Percentiles rank a stretch among this genome's conserved stretches.
phyloP scores from a whole-genome alignment of 2,329 filamentous ascomycete species.

The Escovopsis sp. region DNA sequence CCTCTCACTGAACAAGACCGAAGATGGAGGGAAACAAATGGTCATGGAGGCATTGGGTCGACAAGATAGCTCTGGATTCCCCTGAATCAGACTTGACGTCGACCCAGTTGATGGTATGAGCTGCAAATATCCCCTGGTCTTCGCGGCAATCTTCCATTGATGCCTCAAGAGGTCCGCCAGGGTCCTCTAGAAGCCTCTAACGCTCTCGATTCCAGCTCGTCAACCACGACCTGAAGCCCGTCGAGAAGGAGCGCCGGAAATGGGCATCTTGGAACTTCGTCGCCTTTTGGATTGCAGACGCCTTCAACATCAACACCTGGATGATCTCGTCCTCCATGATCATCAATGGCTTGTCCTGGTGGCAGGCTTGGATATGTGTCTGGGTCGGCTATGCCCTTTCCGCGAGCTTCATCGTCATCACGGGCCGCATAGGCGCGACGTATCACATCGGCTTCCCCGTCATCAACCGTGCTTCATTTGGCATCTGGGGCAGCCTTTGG shows the following conservation, averaged over 20 bases:
- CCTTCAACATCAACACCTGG: constrained; percentile 85
- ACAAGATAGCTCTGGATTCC: constrained; percentile 53
- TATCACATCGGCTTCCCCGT: constrained; percentile 90
- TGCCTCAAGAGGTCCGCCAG: not conserved
- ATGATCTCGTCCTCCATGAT: constrained; percentile 85
- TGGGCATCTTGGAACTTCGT: constrained; percentile 86
- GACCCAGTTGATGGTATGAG: constrained; percentile 59
- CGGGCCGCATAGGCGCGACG: constrained; percentile 68
- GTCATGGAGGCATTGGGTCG: constrained; percentile 27
- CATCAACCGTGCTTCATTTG: constrained; percentile 62
- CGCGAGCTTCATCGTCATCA: constrained; percentile 59
- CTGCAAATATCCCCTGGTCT: not conserved
- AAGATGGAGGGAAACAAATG: constrained; percentile 13
- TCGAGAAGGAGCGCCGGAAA: constrained; percentile 65
- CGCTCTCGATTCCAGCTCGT: constrained; percentile 38
- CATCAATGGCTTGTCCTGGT: constrained; percentile 66
- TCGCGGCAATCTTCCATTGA: not conserved
- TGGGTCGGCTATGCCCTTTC: constrained; percentile 76
- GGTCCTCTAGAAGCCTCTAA: constrained; percentile 1
- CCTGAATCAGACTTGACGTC: constrained; percentile 63
- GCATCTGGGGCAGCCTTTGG: constrained; percentile 82
- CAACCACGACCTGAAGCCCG: constrained; percentile 69
- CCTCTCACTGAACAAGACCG: not conserved
- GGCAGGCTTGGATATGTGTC: constrained; percentile 82
- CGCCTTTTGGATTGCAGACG: constrained; percentile 74